Conservation (phyloP, 2,329 filamentous ascomycete genomes). For the Hypocrella siamensis region DNA sequence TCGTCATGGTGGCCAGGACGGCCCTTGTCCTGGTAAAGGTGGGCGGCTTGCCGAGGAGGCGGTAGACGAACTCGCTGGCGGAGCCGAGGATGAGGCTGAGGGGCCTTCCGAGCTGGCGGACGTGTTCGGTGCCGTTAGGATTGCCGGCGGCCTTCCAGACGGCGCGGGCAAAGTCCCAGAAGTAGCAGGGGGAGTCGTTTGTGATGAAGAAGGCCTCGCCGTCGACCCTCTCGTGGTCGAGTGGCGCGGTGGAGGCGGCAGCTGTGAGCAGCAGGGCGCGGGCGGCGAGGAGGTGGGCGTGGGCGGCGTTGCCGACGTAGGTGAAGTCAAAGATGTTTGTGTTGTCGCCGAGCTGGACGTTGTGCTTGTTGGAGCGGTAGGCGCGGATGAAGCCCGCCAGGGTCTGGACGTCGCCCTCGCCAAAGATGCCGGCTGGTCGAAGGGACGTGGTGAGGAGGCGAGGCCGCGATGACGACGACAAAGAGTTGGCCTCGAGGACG, state of each 20-base stretch:
- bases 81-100: slow-evolving; percentile 36
- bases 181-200: slow-evolving; percentile 77
- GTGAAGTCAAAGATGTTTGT: slow-evolving; percentile 49
- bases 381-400: slow-evolving; percentile 61
- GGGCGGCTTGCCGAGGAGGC: slow-evolving; percentile 32
- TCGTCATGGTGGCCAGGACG: slow-evolving; percentile 55
- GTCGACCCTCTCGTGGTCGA: slow-evolving; percentile 59
- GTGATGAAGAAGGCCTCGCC: slow-evolving; percentile 85
- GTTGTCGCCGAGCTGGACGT: slow-evolving; percentile 64
- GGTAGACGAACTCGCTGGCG: slow-evolving; percentile 35
- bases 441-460: slow-evolving; percentile 61
- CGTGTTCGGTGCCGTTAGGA: slow-evolving; percentile 32
- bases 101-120: slow-evolving; percentile 37
- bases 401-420: slow-evolving; percentile 69
- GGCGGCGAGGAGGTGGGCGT: slow-evolving; percentile 73
- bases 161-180: slow-evolving; percentile 74
- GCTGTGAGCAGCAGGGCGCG: slow-evolving; percentile 50
- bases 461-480: slow-evolving; percentile 23
- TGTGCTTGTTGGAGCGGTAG: slow-evolving; percentile 51
- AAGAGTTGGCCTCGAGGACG: slow-evolving; percentile 61
- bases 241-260: slow-evolving; percentile 41
- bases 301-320: slow-evolving; percentile 47
- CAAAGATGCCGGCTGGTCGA: slow-evolving; percentile 79
- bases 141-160: slow-evolving; percentile 54
- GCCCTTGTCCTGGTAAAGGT: slow-evolving; percentile 45